These are phyloP conservation scores for Nymphaea thermarum DNA, from an alignment of 164 flowering plant genomes.

Conservation along the genomic window DNA sequence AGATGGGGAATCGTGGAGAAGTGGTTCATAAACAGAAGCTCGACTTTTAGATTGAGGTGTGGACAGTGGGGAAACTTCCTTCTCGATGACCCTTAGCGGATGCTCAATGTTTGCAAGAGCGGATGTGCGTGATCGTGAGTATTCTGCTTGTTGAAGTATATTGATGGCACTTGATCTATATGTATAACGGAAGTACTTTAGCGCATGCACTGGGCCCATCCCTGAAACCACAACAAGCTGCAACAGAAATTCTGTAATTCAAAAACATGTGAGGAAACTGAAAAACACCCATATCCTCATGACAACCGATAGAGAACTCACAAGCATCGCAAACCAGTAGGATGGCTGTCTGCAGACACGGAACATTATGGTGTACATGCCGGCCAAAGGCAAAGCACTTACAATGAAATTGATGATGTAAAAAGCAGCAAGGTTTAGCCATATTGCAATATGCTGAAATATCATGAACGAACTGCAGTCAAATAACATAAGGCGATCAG, in stretches of 20 bases:
- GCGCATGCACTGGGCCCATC: slow-evolving; percentile 81
- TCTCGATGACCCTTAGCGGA: slow-evolving; percentile 43
- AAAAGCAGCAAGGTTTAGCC: slow-evolving; percentile 83
- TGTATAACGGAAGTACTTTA: slow-evolving; percentile 87
- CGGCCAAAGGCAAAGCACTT: slow-evolving; percentile 75
- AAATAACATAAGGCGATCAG: background rate
- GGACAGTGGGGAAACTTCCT: slow-evolving; percentile 53
- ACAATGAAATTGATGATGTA: slow-evolving; percentile 74
- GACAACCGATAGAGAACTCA: slow-evolving; percentile 29
- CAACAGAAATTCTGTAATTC: slow-evolving; percentile 2
- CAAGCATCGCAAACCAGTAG: slow-evolving; percentile 82
- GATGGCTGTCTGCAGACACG: slow-evolving; percentile 82
- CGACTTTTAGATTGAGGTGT: slow-evolving; percentile 59
- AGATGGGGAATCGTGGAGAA: slow-evolving; percentile 71
- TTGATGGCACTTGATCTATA: slow-evolving; percentile 86
- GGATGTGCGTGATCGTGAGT: slow-evolving; percentile 66
- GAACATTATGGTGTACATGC: slow-evolving; percentile 95
- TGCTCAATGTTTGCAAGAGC: slow-evolving; percentile 69
- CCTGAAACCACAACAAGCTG: slow-evolving; percentile 87
- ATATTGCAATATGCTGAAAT: slow-evolving; percentile 84
- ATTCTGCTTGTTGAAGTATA: slow-evolving; percentile 88
- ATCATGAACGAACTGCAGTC: slow-evolving; percentile 78
- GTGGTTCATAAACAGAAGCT: slow-evolving; percentile 68
- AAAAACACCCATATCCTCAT: background rate
- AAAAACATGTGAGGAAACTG: background rate